These are phyloP conservation scores for Gaeumannomyces sp. DNA, from an alignment of 2,329 filamentous ascomycete species.

Conservation along the genomic window DNA sequence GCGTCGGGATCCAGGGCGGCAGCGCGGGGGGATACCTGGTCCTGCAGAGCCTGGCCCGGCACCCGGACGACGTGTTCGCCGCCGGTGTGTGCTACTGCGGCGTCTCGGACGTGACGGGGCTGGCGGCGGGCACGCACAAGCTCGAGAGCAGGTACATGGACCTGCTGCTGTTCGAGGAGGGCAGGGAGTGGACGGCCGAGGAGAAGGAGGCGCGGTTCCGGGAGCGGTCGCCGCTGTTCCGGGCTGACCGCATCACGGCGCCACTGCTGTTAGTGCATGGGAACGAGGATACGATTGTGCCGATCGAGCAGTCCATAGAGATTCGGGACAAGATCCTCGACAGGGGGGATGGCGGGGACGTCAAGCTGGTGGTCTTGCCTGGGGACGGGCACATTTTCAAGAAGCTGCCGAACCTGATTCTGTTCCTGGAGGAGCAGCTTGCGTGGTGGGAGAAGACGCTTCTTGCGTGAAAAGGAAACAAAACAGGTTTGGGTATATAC, in stretches of 20 bases:
- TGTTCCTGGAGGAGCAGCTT: slow-evolving; percentile 38
- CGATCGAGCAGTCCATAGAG: slow-evolving; percentile 46
- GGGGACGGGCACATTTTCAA: slow-evolving; percentile 46
- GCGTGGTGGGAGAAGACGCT: slow-evolving; percentile 40
- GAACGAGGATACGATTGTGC: slow-evolving; percentile 49
- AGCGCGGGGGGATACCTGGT: slow-evolving; percentile 50
- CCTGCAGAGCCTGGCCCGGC: slow-evolving; percentile 39
- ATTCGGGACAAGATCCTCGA: slow-evolving; percentile 40
- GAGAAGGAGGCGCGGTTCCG: slow-evolving; percentile 32
- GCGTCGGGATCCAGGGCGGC: slow-evolving; percentile 26
- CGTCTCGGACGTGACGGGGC: slow-evolving; percentile 41
- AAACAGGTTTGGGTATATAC: neutral
- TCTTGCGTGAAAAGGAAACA: slow-evolving; percentile 15
- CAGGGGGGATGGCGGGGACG: slow-evolving; percentile 30
- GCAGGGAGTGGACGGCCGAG: slow-evolving; percentile 23
- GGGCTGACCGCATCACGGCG: slow-evolving; percentile 39
- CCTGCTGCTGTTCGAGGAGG: slow-evolving; percentile 32
- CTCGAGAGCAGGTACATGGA: slow-evolving; percentile 49
- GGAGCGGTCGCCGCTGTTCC: slow-evolving; percentile 42
- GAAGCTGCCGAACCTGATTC: slow-evolving; percentile 31
- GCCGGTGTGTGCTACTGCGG: slow-evolving; percentile 44
- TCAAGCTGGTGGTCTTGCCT: slow-evolving; percentile 39
- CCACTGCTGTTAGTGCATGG: slow-evolving; percentile 53
- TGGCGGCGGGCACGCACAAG: slow-evolving; percentile 46
- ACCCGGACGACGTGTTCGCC: slow-evolving; percentile 37